Conservation (phyloP, 306 rosid genomes). For the Parietaria judaica region DNA sequence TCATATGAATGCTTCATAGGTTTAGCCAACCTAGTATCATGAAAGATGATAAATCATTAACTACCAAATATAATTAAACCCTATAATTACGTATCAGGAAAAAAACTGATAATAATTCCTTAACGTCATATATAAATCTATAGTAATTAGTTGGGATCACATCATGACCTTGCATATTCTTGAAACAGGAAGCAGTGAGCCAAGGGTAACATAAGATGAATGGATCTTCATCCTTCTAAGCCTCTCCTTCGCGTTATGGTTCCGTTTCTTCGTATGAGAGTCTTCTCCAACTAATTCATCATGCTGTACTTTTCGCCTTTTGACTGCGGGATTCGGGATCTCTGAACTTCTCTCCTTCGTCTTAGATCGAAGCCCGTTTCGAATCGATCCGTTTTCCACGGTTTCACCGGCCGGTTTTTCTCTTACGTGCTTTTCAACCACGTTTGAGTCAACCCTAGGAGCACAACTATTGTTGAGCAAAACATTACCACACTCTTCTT, state of each 20-base stretch:
- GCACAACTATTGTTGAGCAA: background rate
- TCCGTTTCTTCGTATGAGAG: background rate
- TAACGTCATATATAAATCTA: background rate
- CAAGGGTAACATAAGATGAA: constrained; percentile 1
- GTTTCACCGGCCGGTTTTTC: background rate
- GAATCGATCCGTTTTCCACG: background rate
- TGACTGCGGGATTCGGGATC: background rate
- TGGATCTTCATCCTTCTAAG: constrained; percentile 8
- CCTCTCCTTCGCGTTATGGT: constrained; percentile 9
- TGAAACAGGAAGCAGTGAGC: constrained; percentile 3
- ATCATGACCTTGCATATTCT: background rate
- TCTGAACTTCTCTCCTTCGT: background rate
- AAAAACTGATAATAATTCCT: background rate
- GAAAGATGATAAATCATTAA: too few species aligned
- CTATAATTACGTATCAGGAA: background rate
- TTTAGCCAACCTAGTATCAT: too few species aligned
- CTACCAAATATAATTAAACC: too few species aligned
- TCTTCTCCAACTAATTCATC: background rate
- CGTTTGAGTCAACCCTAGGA: constrained; percentile 2
- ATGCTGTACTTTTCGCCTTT: background rate
- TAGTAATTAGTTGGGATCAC: background rate
- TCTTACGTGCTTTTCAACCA: background rate
- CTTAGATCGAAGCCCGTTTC: background rate
- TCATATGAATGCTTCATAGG: too few species aligned
- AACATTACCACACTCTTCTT: background rate